These are phyloP conservation scores for Nemania serpens DNA, from an alignment of 2,329 filamentous ascomycete genomes.

Conservation along the genomic window DNA sequence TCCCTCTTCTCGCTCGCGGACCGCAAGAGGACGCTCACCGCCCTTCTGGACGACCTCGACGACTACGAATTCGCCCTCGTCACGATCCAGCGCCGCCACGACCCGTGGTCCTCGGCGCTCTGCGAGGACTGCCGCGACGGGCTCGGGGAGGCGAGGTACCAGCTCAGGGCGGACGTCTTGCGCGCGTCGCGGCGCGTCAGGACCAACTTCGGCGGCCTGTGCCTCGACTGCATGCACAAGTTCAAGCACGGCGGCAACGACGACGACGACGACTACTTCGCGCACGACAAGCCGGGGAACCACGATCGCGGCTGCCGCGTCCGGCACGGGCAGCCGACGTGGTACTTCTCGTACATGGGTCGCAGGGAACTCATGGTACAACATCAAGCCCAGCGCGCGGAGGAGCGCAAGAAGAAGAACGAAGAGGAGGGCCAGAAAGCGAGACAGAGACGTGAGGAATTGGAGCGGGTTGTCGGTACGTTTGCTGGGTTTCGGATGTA, in stretches of 20 bases:
- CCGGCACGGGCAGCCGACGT: not conserved
- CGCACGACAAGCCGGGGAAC: not conserved
- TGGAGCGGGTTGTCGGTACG: no score
- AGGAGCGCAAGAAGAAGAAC: not conserved
- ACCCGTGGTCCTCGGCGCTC: not conserved
- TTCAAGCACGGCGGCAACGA: not conserved
- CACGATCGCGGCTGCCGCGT: not conserved
- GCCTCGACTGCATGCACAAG: constrained; percentile 12
- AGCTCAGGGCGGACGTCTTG: not conserved
- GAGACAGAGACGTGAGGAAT: no score
- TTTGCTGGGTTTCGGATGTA: no score
- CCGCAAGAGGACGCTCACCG: not conserved
- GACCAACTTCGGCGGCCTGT: constrained; percentile 7
- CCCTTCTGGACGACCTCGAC: not conserved
- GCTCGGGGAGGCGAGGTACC: not conserved
- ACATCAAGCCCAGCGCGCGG: not conserved
- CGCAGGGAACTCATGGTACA: not conserved
- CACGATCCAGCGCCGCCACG: not conserved
- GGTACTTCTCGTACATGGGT: constrained; percentile 8
- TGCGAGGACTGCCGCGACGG: not conserved
- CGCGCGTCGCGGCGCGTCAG: not conserved
- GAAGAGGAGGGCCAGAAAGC: no score
- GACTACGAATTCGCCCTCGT: not conserved
- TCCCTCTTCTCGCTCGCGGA: not conserved
- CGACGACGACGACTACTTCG: constrained; percentile 9